phyloP scores from a whole-genome alignment of 306 rosid species.

The Fragaria ananassa region DNA sequence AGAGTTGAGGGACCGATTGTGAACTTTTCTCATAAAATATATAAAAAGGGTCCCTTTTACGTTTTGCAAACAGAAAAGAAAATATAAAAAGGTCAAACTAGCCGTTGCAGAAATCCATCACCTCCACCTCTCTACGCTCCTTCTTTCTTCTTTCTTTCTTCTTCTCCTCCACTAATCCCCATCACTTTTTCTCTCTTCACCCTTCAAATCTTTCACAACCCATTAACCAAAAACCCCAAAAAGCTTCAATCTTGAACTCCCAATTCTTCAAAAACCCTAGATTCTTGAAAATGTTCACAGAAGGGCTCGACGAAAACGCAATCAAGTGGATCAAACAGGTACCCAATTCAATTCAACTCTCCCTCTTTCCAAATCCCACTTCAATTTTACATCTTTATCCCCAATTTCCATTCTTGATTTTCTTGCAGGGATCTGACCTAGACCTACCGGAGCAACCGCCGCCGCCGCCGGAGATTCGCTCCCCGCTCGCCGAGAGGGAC shows the following conservation, averaged over 20 bases:
- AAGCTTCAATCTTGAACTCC: neutral
- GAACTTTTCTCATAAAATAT: neutral
- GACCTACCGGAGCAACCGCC: constrained; percentile 26
- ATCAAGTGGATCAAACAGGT: constrained; percentile 90
- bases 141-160: neutral
- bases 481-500: constrained; percentile 63
- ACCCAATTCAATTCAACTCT: neutral
- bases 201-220: neutral
- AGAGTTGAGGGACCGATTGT: too few species aligned
- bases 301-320: constrained; percentile 90
- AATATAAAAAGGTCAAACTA: constrained; percentile 37
- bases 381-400: neutral
- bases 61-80: neutral
- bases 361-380: neutral
- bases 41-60: neutral
- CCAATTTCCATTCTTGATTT: neutral
- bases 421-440: constrained; percentile 46
- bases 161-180: neutral
- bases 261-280: neutral
- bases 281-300: constrained; percentile 56
- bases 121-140: neutral
- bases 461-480: constrained; percentile 24
- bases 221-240: neutral
- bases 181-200: neutral
- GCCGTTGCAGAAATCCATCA: constrained; percentile 46